Base-by-base conservation (phyloP, 1,284 basidiomycete genomes). In the Microbotryomycetes sp. region DNA sequence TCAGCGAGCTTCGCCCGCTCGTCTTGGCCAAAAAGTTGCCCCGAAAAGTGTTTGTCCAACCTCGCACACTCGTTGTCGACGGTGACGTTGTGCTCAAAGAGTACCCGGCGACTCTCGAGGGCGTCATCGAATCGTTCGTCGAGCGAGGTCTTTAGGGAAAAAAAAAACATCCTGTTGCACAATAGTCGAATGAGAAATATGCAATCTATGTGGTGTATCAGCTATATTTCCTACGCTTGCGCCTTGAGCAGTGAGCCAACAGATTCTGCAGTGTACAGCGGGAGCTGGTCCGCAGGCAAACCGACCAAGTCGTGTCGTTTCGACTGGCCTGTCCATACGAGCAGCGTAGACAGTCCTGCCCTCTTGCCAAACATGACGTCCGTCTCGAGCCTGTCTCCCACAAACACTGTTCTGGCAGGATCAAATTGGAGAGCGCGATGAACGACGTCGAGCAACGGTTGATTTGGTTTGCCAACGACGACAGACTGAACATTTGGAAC, bases 391-490 rank as follows among this genome's bases (percentile, higher is more conserved):
- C 96, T 84, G 76, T 98, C 94, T 45, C 94, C 94, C 47, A 97
- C 82, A 88, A 99, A 96, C 72, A 98, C 83, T 1, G 93, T 92
- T 52, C 85, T 80, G 59, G 81, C 77, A 41, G 87, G 87, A 75
- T 97, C 88, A 73, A 90, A 92, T 51, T 88, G 73, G 3, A 61
- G 52, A 23, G 27, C 48, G 9, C 27, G 48, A 57, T 60, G 50
- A 75, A 98, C 93, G 73, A 90, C 91, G 74, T 97, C 92, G 67
- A 98, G 79, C 89, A 98, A 94, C 29, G 86, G 87, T 72, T 81
- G 83, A 67, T 89, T 83, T 15, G 94, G 96, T 76, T 98, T 98
- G 21, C 94, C 94, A 52, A 93, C 88, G 58, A 85, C 82, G 1
- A 88, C 78, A 0, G 71, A 73, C 13, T 84, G 79, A 35, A 85